Conservation (phyloP, 148 eudicot species). For the Rhododendron kiyosumense region DNA sequence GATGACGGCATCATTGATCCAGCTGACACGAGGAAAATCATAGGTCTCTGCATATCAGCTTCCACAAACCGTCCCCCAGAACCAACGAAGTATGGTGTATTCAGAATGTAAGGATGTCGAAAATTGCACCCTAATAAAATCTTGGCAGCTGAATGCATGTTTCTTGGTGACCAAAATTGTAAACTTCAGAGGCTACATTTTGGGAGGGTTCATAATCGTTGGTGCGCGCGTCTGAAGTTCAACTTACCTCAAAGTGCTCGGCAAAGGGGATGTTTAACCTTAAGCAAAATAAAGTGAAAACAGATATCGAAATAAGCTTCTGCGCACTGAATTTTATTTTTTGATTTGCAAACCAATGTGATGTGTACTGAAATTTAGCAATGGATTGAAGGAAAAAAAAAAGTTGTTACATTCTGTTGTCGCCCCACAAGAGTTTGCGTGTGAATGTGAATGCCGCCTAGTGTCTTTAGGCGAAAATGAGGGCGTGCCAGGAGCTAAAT, state of each 20-base stretch:
- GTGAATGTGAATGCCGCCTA: no score
- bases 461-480: no score
- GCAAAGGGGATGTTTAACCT: not conserved
- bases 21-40: conserved; percentile 77
- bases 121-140: not conserved
- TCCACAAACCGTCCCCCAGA: conserved; percentile 52
- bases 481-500: no score
- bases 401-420: no score
- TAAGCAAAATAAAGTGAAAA: not conserved
- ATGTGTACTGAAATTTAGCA: not conserved
- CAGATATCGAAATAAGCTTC: not conserved
- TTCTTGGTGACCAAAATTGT: not conserved
- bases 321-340: not conserved
- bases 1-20: conserved; percentile 97
- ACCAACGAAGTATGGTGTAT: conserved; percentile 82
- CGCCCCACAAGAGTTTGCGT: no score
- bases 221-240: not conserved
- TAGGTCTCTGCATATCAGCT: conserved; percentile 81
- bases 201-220: not conserved
- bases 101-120: conserved; percentile 57
- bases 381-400: not conserved
- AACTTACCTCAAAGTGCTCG: not conserved
- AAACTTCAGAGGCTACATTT: no score
- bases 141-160: conserved; percentile 2
- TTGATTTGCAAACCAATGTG: not conserved